phyloP scores from a whole-genome alignment of 2,329 filamentous ascomycete genomes.

The Penicillium sp. region DNA sequence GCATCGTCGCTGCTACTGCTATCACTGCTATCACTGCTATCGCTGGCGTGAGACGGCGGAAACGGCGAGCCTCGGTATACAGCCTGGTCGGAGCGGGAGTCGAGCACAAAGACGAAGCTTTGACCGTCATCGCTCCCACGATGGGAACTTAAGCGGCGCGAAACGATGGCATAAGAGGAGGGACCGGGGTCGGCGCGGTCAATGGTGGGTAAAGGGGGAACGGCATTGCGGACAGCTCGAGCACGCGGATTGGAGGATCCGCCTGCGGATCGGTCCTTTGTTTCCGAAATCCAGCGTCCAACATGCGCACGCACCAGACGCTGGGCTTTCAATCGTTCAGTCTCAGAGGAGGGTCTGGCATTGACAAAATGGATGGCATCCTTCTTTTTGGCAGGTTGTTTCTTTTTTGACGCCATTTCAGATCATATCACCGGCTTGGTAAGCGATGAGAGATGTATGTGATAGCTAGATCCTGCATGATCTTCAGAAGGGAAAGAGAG shows the following conservation, averaged over 20 bases:
- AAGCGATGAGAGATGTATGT: not conserved
- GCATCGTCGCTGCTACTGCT: constrained; percentile 14
- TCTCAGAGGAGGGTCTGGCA: constrained; percentile 31
- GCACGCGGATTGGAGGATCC: not conserved
- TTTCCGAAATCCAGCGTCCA: constrained; percentile 37
- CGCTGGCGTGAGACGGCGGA: constrained; percentile 11
- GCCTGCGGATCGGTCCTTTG: constrained; percentile 27
- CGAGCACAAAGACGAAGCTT: not conserved
- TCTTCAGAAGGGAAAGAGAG: not conserved
- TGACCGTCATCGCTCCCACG: not conserved
- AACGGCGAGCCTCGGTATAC: constrained; percentile 7
- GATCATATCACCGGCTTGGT: not conserved
- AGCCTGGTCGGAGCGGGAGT: not conserved
- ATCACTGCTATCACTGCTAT: constrained; percentile 21
- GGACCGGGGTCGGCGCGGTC: not conserved
- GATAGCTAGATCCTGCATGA: not conserved
- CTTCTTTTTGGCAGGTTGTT: constrained; percentile 15
- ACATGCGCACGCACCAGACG: constrained; percentile 35
- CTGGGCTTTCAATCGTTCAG: constrained; percentile 27
- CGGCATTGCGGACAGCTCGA: not conserved
- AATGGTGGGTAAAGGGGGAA: not conserved
- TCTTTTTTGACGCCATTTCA: constrained; percentile 26
- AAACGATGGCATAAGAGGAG: constrained; percentile 10
- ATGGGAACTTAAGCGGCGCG: not conserved
- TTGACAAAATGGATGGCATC: constrained; percentile 36